Percentiles rank a stretch among this genome's conserved stretches.
These are phyloP conservation scores for Penicillium paneum DNA, from an alignment of 2,329 filamentous ascomycete genomes.

Conservation along the genomic window DNA sequence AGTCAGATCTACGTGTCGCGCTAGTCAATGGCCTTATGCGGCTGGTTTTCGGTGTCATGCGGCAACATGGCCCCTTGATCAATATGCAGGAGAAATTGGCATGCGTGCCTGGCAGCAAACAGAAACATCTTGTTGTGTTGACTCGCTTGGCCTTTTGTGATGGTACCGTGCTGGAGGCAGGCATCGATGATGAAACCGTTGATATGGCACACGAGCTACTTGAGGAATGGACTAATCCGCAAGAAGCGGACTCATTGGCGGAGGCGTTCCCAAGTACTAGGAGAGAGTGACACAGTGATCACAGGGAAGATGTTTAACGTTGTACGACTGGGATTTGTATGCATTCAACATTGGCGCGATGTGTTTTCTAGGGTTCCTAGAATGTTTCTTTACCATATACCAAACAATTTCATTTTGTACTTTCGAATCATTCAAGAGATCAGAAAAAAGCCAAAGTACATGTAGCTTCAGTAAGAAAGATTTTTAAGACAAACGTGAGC, in stretches of 20 bases:
- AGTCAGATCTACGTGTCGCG: conserved; percentile 46
- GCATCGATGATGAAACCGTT: conserved; percentile 72
- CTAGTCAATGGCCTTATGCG: conserved; percentile 60
- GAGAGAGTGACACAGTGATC: conserved; percentile 25
- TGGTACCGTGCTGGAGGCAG: conserved; percentile 70
- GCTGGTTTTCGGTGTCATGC: conserved; percentile 60
- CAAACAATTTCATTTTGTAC: background rate
- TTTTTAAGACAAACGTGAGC: background rate
- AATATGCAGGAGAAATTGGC: conserved; percentile 71
- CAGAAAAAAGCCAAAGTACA: background rate
- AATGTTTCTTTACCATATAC: background rate
- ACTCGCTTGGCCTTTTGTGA: conserved; percentile 84
- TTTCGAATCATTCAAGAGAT: background rate
- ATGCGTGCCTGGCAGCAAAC: conserved; percentile 66
- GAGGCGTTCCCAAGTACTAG: conserved; percentile 44
- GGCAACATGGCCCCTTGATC: conserved; percentile 58
- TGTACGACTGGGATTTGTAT: conserved; percentile 15
- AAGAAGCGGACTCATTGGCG: conserved; percentile 64
- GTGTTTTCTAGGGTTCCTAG: conserved; percentile 6
- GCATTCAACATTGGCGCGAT: conserved; percentile 7
- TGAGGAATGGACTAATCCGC: conserved; percentile 75
- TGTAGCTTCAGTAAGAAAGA: background rate
- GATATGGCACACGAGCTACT: conserved; percentile 79
- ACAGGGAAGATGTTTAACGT: background rate
- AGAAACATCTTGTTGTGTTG: conserved; percentile 78